phyloP scores from a whole-genome alignment of 345 rosid species.

The Aegle marmelos region DNA sequence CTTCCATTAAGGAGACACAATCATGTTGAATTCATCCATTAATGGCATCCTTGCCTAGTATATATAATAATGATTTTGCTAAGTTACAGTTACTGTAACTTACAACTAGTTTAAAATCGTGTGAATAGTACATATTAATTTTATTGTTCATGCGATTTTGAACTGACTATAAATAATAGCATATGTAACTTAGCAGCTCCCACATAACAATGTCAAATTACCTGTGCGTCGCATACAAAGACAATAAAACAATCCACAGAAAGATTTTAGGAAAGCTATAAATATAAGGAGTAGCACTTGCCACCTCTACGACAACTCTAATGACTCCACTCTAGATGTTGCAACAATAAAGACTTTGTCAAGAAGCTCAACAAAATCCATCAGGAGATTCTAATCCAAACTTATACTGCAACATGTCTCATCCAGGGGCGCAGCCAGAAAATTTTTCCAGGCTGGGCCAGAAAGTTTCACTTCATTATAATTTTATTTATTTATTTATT shows the following conservation, averaged over 20 bases:
- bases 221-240: not conserved
- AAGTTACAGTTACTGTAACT: too few relatives aligned
- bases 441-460: too few relatives aligned
- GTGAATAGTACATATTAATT: too few relatives aligned
- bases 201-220: not conserved
- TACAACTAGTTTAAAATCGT: too few relatives aligned
- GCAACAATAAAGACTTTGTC: slow-evolving; percentile 92
- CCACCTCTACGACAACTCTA: slow-evolving; percentile 90
- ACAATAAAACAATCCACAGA: not conserved
- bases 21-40: not conserved
- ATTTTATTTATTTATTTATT: too few relatives aligned
- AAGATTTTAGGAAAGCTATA: not conserved
- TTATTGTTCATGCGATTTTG: too few relatives aligned
- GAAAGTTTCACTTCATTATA: too few relatives aligned
- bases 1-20: not conserved
- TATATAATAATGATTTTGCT: not conserved
- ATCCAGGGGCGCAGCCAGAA: too few relatives aligned
- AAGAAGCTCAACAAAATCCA: slow-evolving; percentile 90
- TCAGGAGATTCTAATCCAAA: slow-evolving; percentile 84
- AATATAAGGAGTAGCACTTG: slow-evolving; percentile 20
- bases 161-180: too few relatives aligned
- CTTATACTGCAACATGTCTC: slow-evolving; percentile 52
- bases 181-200: too few relatives aligned
- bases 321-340: slow-evolving; percentile 81
- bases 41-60: not conserved